Conservation (phyloP, 208 protist species). For the Angomonas deanei region DNA sequence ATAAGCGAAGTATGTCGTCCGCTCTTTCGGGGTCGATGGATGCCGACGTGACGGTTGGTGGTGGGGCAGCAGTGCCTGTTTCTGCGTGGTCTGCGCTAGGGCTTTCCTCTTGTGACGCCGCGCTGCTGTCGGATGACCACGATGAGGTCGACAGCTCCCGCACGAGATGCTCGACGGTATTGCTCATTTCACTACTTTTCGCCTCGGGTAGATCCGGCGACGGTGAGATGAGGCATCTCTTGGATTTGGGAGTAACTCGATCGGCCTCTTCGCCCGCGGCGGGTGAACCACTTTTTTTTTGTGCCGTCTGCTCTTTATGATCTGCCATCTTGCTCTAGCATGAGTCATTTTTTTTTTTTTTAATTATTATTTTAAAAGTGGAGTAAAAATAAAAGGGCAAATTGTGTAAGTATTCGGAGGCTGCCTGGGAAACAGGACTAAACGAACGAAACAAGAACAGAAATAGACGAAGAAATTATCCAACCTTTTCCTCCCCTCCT, state of each 20-base stretch:
- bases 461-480: neutral
- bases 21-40: neutral
- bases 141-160: slow-evolving; percentile 65
- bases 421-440: no score
- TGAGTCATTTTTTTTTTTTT: no score
- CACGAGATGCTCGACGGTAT: slow-evolving; percentile 28
- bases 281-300: no score
- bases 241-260: no score
- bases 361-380: no score
- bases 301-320: no score
- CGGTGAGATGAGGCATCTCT: neutral
- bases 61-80: neutral
- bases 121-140: slow-evolving; percentile 27
- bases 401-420: no score
- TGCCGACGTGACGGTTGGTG: neutral
- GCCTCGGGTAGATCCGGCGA: neutral
- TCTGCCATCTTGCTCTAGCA: no score
- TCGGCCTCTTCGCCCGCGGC: no score
- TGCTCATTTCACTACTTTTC: neutral
- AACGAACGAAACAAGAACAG: no score
- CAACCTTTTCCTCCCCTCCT: neutral
- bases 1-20: neutral
- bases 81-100: neutral
- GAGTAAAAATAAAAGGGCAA: no score
- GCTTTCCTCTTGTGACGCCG: neutral